phyloP scores from a whole-genome alignment of 1,284 basidiomycete species.

The Puccinia sorghi region DNA sequence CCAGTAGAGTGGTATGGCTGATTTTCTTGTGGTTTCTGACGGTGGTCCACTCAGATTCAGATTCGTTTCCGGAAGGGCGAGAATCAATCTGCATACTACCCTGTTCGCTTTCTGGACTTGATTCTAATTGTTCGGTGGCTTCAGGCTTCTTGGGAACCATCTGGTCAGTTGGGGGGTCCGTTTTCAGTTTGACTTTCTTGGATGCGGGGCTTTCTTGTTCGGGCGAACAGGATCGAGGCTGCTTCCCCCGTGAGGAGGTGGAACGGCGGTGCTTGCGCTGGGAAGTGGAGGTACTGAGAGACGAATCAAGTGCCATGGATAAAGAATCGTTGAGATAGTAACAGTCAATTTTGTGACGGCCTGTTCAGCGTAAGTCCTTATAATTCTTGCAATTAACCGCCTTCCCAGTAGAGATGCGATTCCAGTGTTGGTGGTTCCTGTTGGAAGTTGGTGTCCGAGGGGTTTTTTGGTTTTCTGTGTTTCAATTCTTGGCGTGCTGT shows the following conservation, averaged over 20 bases:
- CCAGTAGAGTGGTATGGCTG: neutral
- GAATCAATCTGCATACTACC: neutral
- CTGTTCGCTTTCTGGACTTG: neutral
- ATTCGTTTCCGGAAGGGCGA: neutral
- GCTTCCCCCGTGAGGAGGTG: conserved; percentile 1
- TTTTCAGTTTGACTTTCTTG: conserved; percentile 23
- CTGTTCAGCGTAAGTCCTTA: neutral
- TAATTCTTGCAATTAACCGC: neutral
- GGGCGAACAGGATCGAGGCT: neutral
- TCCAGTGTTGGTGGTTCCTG: neutral
- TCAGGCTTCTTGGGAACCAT: neutral
- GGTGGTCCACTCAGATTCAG: conserved; percentile 12
- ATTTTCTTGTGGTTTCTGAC: conserved; percentile 29
- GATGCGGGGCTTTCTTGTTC: conserved; percentile 4
- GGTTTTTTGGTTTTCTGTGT: neutral
- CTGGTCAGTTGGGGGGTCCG: neutral
- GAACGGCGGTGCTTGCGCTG: conserved; percentile 10
- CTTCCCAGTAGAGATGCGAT: neutral
- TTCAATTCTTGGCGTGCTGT: neutral
- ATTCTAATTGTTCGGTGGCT: neutral
- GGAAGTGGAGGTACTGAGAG: conserved; percentile 10
- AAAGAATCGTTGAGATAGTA: neutral
- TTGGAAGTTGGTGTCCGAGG: neutral
- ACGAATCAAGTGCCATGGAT: conserved; percentile 23
- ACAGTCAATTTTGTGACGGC: neutral